Conservation (phyloP, 2,329 filamentous ascomycete species). For the Aureobasidium subglaciale region DNA sequence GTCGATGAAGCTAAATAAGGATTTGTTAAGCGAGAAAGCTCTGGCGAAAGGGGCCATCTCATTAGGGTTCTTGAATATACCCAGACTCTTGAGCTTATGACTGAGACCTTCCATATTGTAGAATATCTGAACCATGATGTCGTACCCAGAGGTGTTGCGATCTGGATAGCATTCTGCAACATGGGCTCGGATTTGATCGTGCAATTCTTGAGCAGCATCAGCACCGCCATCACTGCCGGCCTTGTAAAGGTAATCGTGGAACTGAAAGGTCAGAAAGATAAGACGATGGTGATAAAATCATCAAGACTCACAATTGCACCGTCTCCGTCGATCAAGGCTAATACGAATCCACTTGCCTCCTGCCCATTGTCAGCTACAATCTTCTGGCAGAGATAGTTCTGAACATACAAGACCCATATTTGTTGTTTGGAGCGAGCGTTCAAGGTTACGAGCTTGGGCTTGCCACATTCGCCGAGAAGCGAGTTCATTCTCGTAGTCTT, state of each 20-base stretch:
- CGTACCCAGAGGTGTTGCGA: slow-evolving; percentile 33
- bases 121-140: slow-evolving; percentile 41
- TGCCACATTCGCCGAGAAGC: slow-evolving; percentile 31
- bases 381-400: not conserved
- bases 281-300: not conserved
- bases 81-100: slow-evolving; percentile 34
- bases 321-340: slow-evolving; percentile 45
- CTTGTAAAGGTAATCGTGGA: slow-evolving; percentile 38
- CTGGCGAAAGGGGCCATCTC: slow-evolving; percentile 39
- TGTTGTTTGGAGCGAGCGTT: slow-evolving; percentile 7
- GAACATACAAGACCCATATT: slow-evolving; percentile 2
- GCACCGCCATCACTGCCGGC: slow-evolving; percentile 36
- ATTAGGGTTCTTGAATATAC: slow-evolving; percentile 32
- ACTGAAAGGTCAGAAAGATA: slow-evolving; percentile 24
- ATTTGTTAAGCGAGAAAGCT: slow-evolving; percentile 44
- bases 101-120: slow-evolving; percentile 41
- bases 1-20: slow-evolving; percentile 55
- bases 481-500: slow-evolving; percentile 32
- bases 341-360: slow-evolving; percentile 35
- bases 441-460: slow-evolving; percentile 19
- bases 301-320: slow-evolving; percentile 36
- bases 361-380: slow-evolving; percentile 10
- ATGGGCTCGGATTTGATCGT: slow-evolving; percentile 36
- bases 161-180: slow-evolving; percentile 35
- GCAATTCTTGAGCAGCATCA: slow-evolving; percentile 38